Conservation (phyloP, 1,284 basidiomycete species). For the Pseudozyma sp. region DNA sequence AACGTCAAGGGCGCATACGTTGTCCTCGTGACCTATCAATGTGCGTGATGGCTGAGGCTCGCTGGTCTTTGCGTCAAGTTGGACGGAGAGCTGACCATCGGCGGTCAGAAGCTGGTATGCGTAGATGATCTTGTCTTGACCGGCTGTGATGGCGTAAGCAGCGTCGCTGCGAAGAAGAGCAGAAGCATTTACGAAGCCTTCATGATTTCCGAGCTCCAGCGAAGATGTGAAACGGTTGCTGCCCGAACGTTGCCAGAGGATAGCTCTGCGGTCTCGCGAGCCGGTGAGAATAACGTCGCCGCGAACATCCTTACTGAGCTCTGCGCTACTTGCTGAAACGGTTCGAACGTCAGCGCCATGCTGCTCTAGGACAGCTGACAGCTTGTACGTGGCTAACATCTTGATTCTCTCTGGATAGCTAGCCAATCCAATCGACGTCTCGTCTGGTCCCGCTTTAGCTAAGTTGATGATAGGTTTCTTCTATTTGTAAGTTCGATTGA, state of each 20-base stretch:
- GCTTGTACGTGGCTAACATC: slow-evolving; percentile 41
- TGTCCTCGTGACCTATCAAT: slow-evolving; percentile 82
- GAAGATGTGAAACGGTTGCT: slow-evolving; percentile 46
- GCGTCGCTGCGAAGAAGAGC: slow-evolving; percentile 25
- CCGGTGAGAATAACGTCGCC: slow-evolving; percentile 55
- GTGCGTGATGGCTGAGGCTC: slow-evolving; percentile 36
- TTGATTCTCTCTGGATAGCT: not conserved
- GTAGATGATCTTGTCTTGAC: slow-evolving; percentile 65
- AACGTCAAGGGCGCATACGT: slow-evolving; percentile 84
- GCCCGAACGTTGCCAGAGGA: slow-evolving; percentile 47
- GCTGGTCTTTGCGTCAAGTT: slow-evolving; percentile 26
- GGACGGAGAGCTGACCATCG: slow-evolving; percentile 21
- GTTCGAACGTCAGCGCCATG: slow-evolving; percentile 63
- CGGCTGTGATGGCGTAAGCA: slow-evolving; percentile 54
- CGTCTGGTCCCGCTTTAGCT: too few relatives aligned
- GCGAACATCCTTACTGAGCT: slow-evolving; percentile 27
- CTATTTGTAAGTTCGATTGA: not conserved
- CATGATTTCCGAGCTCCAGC: slow-evolving; percentile 50
- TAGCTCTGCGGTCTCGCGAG: slow-evolving; percentile 51
- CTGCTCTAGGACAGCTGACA: slow-evolving; percentile 54
- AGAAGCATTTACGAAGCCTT: slow-evolving; percentile 65
- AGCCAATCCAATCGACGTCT: too few relatives aligned
- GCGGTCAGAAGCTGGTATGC: slow-evolving; percentile 50
- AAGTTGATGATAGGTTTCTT: not conserved
- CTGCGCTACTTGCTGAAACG: slow-evolving; percentile 40